A percentile compares a stretch with the other conserved stretches of the same genome.
Evolutionary conservation across 106 monocot species (phyloP).

Genomic region (Dendrobium huoshanense): DNA sequence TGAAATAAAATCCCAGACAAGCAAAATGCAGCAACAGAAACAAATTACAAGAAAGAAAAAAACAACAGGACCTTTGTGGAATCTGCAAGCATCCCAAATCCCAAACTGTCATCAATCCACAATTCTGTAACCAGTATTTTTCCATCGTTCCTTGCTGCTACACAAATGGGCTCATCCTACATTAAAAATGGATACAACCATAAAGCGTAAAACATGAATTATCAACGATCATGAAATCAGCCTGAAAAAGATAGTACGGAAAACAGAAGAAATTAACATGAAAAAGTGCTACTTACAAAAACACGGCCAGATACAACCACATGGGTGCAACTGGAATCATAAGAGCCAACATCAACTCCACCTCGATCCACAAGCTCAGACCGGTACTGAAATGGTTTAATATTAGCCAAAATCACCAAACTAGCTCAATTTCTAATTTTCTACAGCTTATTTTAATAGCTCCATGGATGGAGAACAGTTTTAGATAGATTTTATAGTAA

Average conservation of each 20-base stretch:
- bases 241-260: background rate
- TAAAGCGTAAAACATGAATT: background rate
- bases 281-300: constrained; percentile 38
- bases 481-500: background rate
- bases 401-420: constrained; percentile 5
- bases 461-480: background rate
- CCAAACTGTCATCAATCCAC: constrained; percentile 82
- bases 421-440: background rate
- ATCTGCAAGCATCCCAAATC: constrained; percentile 52
- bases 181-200: constrained; percentile 1
- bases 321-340: constrained; percentile 70
- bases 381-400: constrained; percentile 60
- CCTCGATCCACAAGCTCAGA: constrained; percentile 64
- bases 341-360: constrained; percentile 52
- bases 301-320: constrained; percentile 64
- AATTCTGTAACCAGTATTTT: constrained; percentile 64
- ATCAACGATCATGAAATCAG: background rate
- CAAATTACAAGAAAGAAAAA: background rate
- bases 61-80: constrained; percentile 34
- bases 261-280: constrained; percentile 1
- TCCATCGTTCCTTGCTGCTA: constrained; percentile 68
- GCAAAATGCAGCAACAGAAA: background rate
- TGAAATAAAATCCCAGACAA: background rate
- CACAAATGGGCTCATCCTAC: constrained; percentile 84
- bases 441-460: background rate